A percentile compares a stretch with the other conserved stretches of the same genome.
phyloP scores from a whole-genome alignment of 140 eudicot species.

The Senecio squalidus region DNA sequence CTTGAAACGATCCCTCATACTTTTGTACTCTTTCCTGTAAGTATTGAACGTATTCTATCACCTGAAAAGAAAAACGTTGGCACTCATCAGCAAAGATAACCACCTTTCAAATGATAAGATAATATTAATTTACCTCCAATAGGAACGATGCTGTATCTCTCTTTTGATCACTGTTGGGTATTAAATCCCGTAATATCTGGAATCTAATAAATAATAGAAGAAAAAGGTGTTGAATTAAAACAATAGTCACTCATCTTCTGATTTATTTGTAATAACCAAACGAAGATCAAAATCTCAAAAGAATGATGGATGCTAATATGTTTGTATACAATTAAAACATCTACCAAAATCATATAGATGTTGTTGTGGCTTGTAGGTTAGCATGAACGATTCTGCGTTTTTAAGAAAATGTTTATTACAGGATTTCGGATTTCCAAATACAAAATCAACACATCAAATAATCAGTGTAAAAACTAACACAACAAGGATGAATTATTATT shows the following conservation, averaged over 20 bases:
- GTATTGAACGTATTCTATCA: slow-evolving; percentile 79
- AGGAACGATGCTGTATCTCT: slow-evolving; percentile 93
- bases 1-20: slow-evolving; percentile 81
- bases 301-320: neutral
- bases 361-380: neutral
- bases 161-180: slow-evolving; percentile 96
- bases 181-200: slow-evolving; percentile 81
- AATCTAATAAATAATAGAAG: slow-evolving; percentile 45
- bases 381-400: neutral
- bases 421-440: neutral
- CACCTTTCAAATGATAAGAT: neutral
- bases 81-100: neutral
- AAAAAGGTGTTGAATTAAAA: neutral
- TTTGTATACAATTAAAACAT: neutral
- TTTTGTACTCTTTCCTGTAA: slow-evolving; percentile 86
- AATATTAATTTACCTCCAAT: slow-evolving; percentile 52
- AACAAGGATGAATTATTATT: neutral
- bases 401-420: neutral
- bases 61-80: slow-evolving; percentile 46
- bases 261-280: neutral
- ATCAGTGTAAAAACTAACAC: neutral
- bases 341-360: neutral
- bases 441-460: neutral
- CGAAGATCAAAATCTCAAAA: neutral
- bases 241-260: neutral